Base-by-base conservation (phyloP, 225 moss, liverwort and hornwort species). In the Climacium dendroides region DNA sequence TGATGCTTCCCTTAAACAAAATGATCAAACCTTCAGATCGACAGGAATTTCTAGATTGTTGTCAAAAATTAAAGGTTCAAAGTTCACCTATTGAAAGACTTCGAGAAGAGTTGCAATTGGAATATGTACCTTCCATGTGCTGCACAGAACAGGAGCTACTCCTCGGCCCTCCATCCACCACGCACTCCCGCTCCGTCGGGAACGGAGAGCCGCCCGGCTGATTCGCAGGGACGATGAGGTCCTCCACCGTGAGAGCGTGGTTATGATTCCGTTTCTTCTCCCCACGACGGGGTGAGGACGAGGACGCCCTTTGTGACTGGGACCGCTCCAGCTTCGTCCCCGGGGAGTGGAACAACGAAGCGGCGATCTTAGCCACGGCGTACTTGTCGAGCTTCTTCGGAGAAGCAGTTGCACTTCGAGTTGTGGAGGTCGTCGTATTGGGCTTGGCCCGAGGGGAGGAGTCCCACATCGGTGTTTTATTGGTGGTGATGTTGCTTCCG, bases 301-400 rank as follows among this genome's bases (percentile, higher is more conserved):
- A 61, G 15, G 79, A 58, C 12, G 37, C 54, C 53, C 85, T 85
- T 20, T 76, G 79, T 3, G 90, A 90, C 88, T 88, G 41, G 9
- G 93, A 92, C 7, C 89, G 90, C 84, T 89, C 92, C 77, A 91
- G 87, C 89, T 93, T 91, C 29, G 58, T 73, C 19, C 62, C 53
- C 14, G 90, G 87, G 10, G 93, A 85, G 39, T 87, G 88, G 50
- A 93, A 91, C 37, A 90, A 37, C 50, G 91, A 91, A 52, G 91
- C 91, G 71, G 91, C 88, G 67, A 90, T 74, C 74, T 91, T 93
- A 19, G 88, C 82, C 55, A 90, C 90, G 32, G 83, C 70, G 47
- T 90, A 79, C 70, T 86, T 93, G 75, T 93, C 91, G 67, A 85
- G 39, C 78, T 87, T 93, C 78, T 85, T 88, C 54, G 90, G 70